A percentile compares a stretch with the other conserved stretches of the same genome.
Conservation (phyloP, 805 yeast genomes). For the Hemisphaericaspora nanyangensis region DNA sequence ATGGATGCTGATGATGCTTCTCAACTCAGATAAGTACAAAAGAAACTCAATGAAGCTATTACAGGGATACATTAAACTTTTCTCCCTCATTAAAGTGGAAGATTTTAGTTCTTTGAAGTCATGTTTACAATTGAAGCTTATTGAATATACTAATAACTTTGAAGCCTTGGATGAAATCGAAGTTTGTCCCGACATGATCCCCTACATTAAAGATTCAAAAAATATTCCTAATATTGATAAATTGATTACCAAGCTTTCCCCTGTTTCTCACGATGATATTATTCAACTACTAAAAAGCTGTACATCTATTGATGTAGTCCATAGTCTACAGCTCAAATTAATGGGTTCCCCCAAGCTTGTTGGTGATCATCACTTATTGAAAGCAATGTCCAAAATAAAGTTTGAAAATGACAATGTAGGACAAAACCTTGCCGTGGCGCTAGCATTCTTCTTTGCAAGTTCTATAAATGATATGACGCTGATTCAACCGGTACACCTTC, state of each 20-base stretch:
- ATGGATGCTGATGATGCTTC: constrained; percentile 18
- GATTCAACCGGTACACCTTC: constrained; percentile 3
- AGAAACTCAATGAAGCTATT: constrained; percentile 22
- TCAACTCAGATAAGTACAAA: constrained; percentile 13
- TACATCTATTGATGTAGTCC: background rate
- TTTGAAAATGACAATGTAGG: background rate
- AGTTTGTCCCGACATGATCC: constrained; percentile 2
- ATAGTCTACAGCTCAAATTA: background rate
- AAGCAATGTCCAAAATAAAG: constrained; percentile 1
- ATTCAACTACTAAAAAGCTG: background rate
- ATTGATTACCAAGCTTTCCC: background rate
- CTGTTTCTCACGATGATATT: background rate
- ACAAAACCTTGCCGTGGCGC: background rate
- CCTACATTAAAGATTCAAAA: constrained; percentile 6
- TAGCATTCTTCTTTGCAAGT: background rate
- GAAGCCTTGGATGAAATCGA: constrained; percentile 5
- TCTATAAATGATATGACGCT: background rate
- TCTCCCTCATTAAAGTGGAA: constrained; percentile 9
- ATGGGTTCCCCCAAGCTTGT: constrained; percentile 1
- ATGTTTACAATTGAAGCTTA: constrained; percentile 11
- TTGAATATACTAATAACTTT: constrained; percentile 8
- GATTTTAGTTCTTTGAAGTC: constrained; percentile 5
- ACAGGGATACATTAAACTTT: constrained; percentile 22
- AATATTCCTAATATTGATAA: background rate
- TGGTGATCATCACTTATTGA: constrained; percentile 1